Conservation (phyloP, 169 alveolate species). For the Plasmodium yoelii region DNA sequence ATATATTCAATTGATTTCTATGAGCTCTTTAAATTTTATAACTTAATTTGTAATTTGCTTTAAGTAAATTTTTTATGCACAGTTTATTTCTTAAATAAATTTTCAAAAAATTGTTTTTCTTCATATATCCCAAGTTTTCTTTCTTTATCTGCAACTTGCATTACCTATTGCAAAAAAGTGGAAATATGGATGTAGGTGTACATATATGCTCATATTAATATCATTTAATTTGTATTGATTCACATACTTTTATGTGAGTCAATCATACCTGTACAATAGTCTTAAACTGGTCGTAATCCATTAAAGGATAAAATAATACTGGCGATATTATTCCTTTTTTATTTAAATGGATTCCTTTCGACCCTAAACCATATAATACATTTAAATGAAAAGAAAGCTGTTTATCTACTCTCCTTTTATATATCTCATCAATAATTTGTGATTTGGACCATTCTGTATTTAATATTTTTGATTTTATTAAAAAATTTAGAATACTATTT, state of each 20-base stretch:
- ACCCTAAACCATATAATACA: constrained; percentile 65
- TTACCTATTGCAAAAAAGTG: constrained; percentile 20
- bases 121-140: constrained; percentile 8
- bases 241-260: too few relatives aligned
- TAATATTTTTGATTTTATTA: constrained; percentile 37
- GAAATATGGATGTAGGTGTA: not conserved
- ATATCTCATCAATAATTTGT: constrained; percentile 56
- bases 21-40: too few relatives aligned
- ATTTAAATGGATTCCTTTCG: constrained; percentile 58
- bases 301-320: constrained; percentile 36
- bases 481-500: constrained; percentile 34
- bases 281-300: constrained; percentile 49
- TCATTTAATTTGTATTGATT: too few relatives aligned
- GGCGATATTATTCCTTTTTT: constrained; percentile 67
- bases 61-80: not conserved
- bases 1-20: too few relatives aligned
- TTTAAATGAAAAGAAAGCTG: constrained; percentile 50
- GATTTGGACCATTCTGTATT: constrained; percentile 34
- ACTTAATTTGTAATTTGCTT: too few relatives aligned
- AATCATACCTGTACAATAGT: constrained; percentile 43
- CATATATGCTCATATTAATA: not conserved
- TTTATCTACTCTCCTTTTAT: constrained; percentile 42
- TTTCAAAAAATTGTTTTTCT: constrained; percentile 29
- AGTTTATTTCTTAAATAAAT: constrained; percentile 33
- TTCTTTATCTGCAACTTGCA: constrained; percentile 70